These are phyloP conservation scores for Fusarium palustre DNA, from an alignment of 2,329 filamentous ascomycete genomes.

Conservation along the genomic window DNA sequence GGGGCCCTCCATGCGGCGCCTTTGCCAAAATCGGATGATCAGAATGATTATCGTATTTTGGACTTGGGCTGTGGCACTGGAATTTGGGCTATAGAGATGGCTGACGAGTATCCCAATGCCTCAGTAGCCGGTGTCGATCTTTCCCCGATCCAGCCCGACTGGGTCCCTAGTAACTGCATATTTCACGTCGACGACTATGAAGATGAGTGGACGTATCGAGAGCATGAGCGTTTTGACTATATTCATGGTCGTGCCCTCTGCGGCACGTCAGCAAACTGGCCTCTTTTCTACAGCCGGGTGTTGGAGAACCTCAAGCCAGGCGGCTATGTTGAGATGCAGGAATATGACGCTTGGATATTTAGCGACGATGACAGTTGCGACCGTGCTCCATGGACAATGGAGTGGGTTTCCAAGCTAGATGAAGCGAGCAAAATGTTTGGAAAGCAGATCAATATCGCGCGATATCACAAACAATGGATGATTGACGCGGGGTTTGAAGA, in stretches of 20 bases:
- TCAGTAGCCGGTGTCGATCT: slow-evolving; percentile 64
- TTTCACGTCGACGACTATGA: slow-evolving; percentile 76
- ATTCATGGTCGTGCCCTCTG: slow-evolving; percentile 54
- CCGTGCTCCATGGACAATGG: slow-evolving; percentile 54
- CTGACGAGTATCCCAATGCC: slow-evolving; percentile 57
- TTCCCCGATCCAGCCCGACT: slow-evolving; percentile 66
- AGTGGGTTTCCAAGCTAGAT: slow-evolving; percentile 55
- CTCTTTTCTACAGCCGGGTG: slow-evolving; percentile 49
- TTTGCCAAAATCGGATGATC: slow-evolving; percentile 35
- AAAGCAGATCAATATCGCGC: slow-evolving; percentile 55
- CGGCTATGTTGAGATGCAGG: slow-evolving; percentile 55
- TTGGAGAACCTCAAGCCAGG: slow-evolving; percentile 50
- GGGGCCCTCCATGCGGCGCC: slow-evolving; percentile 46
- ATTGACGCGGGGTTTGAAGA: slow-evolving; percentile 54
- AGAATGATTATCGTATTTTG: slow-evolving; percentile 56
- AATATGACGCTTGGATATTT: slow-evolving; percentile 55
- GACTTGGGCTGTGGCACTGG: slow-evolving; percentile 72
- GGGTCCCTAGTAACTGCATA: slow-evolving; percentile 70
- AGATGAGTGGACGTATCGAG: slow-evolving; percentile 54
- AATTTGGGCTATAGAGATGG: slow-evolving; percentile 70
- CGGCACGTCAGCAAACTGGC: slow-evolving; percentile 51
- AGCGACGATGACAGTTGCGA: slow-evolving; percentile 55
- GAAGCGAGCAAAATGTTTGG: slow-evolving; percentile 53
- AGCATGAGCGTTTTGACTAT: slow-evolving; percentile 52
- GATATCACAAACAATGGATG: slow-evolving; percentile 54